phyloP scores from a whole-genome alignment of 2,329 filamentous ascomycete genomes.

The Microcera coccophila region DNA sequence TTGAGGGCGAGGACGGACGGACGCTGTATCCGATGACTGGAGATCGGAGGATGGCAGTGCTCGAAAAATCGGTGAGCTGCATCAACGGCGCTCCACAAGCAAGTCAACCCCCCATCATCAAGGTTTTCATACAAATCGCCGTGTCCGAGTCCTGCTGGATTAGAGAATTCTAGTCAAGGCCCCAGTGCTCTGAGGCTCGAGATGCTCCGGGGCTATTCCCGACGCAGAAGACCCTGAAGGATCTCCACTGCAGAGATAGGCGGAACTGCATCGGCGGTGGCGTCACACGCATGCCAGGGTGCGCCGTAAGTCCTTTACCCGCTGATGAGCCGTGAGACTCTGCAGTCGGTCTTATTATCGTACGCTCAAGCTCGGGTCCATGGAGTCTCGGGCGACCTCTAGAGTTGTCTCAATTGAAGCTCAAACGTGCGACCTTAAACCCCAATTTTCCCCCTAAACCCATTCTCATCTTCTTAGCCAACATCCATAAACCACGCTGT shows the following conservation, averaged over 20 bases:
- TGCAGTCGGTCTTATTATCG: not conserved
- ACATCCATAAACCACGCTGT: too few species aligned
- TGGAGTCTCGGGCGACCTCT: too few species aligned
- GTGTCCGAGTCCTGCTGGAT: not conserved
- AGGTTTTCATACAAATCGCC: not conserved
- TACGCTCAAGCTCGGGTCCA: not conserved
- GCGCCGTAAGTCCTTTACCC: too few species aligned
- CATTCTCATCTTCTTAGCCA: too few species aligned
- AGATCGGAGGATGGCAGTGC: not conserved
- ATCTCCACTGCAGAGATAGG: slow-evolving; percentile 1
- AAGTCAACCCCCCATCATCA: not conserved
- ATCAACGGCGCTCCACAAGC: not conserved
- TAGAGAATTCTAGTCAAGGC: not conserved
- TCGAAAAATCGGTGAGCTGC: not conserved
- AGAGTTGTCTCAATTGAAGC: too few species aligned
- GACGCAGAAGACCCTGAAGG: not conserved
- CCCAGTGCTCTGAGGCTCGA: too few species aligned
- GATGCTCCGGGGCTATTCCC: not conserved
- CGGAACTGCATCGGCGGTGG: slow-evolving; percentile 15
- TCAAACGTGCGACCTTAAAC: too few species aligned
- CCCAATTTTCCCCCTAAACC: too few species aligned
- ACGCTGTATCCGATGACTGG: not conserved
- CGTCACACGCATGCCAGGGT: not conserved
- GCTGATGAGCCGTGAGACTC: not conserved
- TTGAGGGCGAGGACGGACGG: not conserved